phyloP scores from a whole-genome alignment of 768 basidiomycete genomes.

The Dioszegia crocea region DNA sequence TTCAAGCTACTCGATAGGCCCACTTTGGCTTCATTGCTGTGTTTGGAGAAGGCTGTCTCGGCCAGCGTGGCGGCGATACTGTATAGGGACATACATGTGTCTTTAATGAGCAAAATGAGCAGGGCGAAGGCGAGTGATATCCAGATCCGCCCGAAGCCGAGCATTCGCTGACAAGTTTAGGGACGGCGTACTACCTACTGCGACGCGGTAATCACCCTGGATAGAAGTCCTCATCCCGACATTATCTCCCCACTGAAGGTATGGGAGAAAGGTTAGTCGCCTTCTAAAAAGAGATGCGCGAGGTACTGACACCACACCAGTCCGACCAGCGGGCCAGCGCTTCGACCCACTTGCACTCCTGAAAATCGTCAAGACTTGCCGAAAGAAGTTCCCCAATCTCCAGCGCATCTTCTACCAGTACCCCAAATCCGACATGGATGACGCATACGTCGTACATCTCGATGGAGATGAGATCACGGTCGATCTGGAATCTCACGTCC shows the following conservation, averaged over 20 bases:
- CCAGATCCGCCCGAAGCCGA: no score
- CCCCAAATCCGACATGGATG: not conserved
- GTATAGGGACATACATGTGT: not conserved
- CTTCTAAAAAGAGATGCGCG: no score
- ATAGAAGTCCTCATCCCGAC: not conserved
- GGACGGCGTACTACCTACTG: not conserved
- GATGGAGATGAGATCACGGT: not conserved
- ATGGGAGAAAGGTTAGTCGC: no score
- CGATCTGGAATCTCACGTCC: not conserved
- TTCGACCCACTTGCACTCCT: not conserved
- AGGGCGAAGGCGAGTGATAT: not conserved
- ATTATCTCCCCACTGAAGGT: not conserved
- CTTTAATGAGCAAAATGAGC: not conserved
- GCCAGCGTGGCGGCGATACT: not conserved
- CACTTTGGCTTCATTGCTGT: not conserved
- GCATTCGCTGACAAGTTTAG: not conserved
- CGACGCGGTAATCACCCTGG: not conserved
- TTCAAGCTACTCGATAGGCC: not conserved
- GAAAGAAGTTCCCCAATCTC: not conserved
- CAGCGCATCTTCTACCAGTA: not conserved
- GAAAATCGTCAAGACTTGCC: not conserved
- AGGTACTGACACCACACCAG: no score
- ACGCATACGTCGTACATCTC: not conserved
- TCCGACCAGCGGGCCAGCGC: no score
- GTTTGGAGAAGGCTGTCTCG: not conserved